Base-by-base conservation (phyloP, 2,329 filamentous ascomycete species). In the Xylaria sp. region DNA sequence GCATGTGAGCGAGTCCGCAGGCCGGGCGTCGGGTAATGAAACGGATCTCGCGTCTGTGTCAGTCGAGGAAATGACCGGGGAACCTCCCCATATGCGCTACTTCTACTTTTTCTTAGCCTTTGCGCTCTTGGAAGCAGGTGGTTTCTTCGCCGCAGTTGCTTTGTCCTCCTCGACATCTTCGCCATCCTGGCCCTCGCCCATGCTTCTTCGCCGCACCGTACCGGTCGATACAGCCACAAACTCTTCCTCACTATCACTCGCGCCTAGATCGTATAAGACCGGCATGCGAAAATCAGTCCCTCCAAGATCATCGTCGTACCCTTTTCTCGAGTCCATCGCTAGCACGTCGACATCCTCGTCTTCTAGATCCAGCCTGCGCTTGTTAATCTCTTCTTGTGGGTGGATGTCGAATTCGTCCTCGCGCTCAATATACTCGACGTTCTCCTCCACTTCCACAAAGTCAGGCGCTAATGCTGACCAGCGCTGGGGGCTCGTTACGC, bases 331-430 rank as follows among this genome's bases (percentile, higher is more conserved):
- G 69, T 94, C 92, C 54, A 93, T 84, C 0, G 92, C 94, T 66
- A 98, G 83, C 1, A 98, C 94, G 77, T 99, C 96, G 4, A 98
- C 91, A 68, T 94, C 91, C 79, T 98, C 96, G 75, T 98, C 96
- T 81, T 99, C 96, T 13, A 92, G 87, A 78, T 98, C 94, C 1
- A 98, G 86, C 52, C 94, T 89, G 37, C 95, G 89, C 80, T 97
- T 95, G 78, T 97, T 94, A 65, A 98, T 91, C 80, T 98, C 95
- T 78, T 98, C 95, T 67, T 95, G 91, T 0, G 94, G 94, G 78
- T 98, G 96, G 66, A 98, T 97, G 80, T 99, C 97, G 76, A 99
- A 99, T 78, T 99, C 96, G 79, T 99, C 96, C 81, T 99, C 96
- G 65, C 89, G 89, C 80, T 99, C 96, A 51, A 97, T 89, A 78